phyloP scores from a whole-genome alignment of 768 basidiomycete species.

The Mycena vulgaris region DNA sequence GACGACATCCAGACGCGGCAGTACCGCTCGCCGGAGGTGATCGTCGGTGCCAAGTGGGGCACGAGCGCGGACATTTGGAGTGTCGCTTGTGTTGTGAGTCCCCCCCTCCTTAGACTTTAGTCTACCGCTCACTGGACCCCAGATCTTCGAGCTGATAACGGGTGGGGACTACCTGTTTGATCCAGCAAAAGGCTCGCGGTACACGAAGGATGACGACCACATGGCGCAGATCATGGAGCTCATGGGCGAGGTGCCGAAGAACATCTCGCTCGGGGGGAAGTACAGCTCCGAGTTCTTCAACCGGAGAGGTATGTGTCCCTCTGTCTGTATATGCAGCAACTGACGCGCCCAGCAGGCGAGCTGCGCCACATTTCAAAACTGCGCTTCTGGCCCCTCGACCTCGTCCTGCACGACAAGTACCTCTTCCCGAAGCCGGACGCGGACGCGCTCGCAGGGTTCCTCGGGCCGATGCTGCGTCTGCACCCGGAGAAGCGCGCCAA shows the following conservation, averaged over 20 bases:
- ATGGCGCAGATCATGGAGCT: slow-evolving; percentile 99
- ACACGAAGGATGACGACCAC: slow-evolving; percentile 97
- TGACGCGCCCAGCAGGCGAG: slow-evolving; percentile 63
- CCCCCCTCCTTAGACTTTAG: slow-evolving; percentile 34
- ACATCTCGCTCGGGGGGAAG: slow-evolving; percentile 90
- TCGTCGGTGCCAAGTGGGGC: slow-evolving; percentile 96
- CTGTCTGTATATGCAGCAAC: neutral
- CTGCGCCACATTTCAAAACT: slow-evolving; percentile 95
- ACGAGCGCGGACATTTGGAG: slow-evolving; percentile 98
- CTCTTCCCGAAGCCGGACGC: slow-evolving; percentile 90
- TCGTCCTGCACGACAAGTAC: slow-evolving; percentile 95
- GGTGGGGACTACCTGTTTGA: slow-evolving; percentile 99
- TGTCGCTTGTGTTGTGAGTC: slow-evolving; percentile 89
- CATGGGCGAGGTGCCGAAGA: slow-evolving; percentile 89
- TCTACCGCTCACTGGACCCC: neutral
- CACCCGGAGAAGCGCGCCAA: slow-evolving; percentile 91
- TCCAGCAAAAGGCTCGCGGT: slow-evolving; percentile 93
- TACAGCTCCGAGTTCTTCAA: slow-evolving; percentile 97
- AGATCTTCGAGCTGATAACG: slow-evolving; percentile 94
- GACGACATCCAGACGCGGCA: slow-evolving; percentile 99
- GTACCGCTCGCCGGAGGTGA: slow-evolving; percentile 98
- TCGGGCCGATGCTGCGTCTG: slow-evolving; percentile 91
- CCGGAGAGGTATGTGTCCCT: slow-evolving; percentile 77
- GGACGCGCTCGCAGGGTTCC: slow-evolving; percentile 84
- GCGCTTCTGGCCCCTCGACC: slow-evolving; percentile 89